Conservation (phyloP, 176 grass and related monocot species). For the Aegilops longissima region DNA sequence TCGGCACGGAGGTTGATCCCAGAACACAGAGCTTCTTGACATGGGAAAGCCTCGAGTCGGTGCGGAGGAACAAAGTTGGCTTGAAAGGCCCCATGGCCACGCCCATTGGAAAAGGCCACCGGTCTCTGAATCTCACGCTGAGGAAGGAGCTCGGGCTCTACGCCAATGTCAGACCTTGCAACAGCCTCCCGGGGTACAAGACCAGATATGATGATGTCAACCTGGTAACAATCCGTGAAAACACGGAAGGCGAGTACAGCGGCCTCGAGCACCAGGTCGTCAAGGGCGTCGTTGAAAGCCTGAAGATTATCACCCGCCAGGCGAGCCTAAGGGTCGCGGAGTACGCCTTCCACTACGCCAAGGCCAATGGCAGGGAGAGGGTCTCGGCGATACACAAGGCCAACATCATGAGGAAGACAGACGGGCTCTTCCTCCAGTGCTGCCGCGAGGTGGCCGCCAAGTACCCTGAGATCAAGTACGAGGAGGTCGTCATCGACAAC, state of each 20-base stretch:
- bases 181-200: constrained; percentile 89
- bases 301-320: constrained; percentile 96
- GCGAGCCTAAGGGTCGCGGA: constrained; percentile 96
- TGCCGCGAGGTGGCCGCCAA: constrained; percentile 94
- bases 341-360: constrained; percentile 97
- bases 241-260: constrained; percentile 97
- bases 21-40: constrained; percentile 84
- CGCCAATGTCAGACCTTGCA: constrained; percentile 95
- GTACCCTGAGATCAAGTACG: constrained; percentile 87
- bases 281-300: constrained; percentile 93
- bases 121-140: constrained; percentile 80
- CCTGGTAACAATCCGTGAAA: constrained; percentile 95
- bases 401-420: constrained; percentile 99
- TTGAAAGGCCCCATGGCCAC: constrained; percentile 93
- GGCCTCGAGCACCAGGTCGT: constrained; percentile 99
- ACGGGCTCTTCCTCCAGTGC: constrained; percentile 97
- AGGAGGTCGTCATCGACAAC: constrained; percentile 98
- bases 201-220: constrained; percentile 91
- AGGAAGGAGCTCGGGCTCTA: constrained; percentile 93
- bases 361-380: constrained; percentile 77
- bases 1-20: constrained; percentile 74
- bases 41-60: constrained; percentile 78
- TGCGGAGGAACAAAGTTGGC: constrained; percentile 73
- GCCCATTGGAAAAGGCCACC: constrained; percentile 81
- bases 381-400: constrained; percentile 98